phyloP scores from a whole-genome alignment of 2,329 filamentous ascomycete species.

The Diplodia seriata region DNA sequence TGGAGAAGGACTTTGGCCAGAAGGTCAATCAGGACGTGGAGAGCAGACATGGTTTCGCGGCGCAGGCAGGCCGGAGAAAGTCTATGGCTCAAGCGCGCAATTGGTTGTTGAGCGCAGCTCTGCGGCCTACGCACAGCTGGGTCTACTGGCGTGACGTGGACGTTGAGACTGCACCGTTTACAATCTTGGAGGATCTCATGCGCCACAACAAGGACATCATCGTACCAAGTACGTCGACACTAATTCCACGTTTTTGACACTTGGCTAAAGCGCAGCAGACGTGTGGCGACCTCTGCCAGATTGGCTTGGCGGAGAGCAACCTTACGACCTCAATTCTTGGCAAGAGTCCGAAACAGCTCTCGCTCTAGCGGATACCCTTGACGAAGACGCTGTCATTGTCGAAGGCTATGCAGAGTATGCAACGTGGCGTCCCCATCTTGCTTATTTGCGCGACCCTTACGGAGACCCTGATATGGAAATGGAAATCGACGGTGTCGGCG shows the following conservation, averaged over 20 bases:
- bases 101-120: conserved; percentile 91
- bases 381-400: conserved; percentile 98
- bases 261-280: conserved; percentile 53
- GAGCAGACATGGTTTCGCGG: conserved; percentile 95
- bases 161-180: conserved; percentile 95
- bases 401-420: conserved; percentile 99
- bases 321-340: conserved; percentile 98
- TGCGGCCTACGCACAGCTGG: conserved; percentile 96
- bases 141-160: conserved; percentile 99
- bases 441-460: conserved; percentile 94
- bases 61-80: conserved; percentile 91
- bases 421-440: conserved; percentile 95
- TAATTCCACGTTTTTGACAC: conserved; percentile 2
- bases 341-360: conserved; percentile 98
- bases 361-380: conserved; percentile 88
- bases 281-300: conserved; percentile 98
- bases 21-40: conserved; percentile 98
- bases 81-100: conserved; percentile 98
- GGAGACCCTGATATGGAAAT: conserved; percentile 99
- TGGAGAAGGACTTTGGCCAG: conserved; percentile 98
- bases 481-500: conserved; percentile 97
- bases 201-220: conserved; percentile 98
- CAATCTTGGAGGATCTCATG: conserved; percentile 97
- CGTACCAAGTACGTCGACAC: conserved; percentile 80
- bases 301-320: conserved; percentile 98